Conservation (phyloP, 768 basidiomycete species). For the Mycena capillaripes region DNA sequence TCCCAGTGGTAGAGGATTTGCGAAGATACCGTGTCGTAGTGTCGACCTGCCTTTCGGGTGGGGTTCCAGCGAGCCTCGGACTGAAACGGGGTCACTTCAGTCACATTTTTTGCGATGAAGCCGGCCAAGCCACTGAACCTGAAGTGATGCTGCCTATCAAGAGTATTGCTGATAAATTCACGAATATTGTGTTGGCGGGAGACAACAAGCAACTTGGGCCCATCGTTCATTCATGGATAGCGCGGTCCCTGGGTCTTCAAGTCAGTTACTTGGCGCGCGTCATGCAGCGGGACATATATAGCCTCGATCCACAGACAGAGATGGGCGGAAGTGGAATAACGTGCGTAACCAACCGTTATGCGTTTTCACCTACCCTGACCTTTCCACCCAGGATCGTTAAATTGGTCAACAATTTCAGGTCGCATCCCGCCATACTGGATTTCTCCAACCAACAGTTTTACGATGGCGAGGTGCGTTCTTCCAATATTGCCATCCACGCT, state of each 20-base stretch:
- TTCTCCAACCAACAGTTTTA: slow-evolving; percentile 75
- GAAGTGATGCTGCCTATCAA: slow-evolving; percentile 70
- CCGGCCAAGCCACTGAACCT: slow-evolving; percentile 74
- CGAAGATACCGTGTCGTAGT: slow-evolving; percentile 66
- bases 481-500: too few species aligned
- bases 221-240: slow-evolving; percentile 63
- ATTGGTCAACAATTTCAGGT: slow-evolving; percentile 71
- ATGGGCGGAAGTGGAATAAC: slow-evolving; percentile 52
- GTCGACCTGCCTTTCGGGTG: slow-evolving; percentile 69
- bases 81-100: slow-evolving; percentile 67
- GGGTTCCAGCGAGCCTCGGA: slow-evolving; percentile 62
- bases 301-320: slow-evolving; percentile 43
- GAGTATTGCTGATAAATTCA: slow-evolving; percentile 58
- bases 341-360: slow-evolving; percentile 41
- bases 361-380: not conserved
- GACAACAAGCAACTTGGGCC: slow-evolving; percentile 77
- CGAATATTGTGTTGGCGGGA: slow-evolving; percentile 70
- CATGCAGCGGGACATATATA: slow-evolving; percentile 57
- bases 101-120: slow-evolving; percentile 76
- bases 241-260: slow-evolving; percentile 62
- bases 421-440: slow-evolving; percentile 65
- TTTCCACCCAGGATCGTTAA: slow-evolving; percentile 63
- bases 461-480: too few species aligned
- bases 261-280: slow-evolving; percentile 66
- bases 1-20: slow-evolving; percentile 58